Conservation (phyloP, 768 basidiomycete genomes). For the Clitopilus hobsonii region DNA sequence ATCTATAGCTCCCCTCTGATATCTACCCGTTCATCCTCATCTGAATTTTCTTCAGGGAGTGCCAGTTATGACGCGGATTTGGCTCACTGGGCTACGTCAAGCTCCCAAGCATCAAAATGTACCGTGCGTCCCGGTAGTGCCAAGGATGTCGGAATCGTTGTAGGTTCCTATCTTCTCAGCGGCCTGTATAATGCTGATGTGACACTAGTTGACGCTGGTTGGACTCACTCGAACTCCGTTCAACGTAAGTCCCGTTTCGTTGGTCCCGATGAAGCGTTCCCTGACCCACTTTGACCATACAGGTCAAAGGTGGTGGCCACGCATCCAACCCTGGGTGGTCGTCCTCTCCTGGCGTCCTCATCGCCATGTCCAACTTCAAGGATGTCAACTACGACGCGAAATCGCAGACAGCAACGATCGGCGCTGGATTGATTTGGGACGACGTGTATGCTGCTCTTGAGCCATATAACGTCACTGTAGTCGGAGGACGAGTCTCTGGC, state of each 20-base stretch:
- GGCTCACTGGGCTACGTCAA: conserved; percentile 48
- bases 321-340: conserved; percentile 50
- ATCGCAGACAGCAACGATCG: conserved; percentile 35
- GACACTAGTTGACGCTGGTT: conserved; percentile 25
- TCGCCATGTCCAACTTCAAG: conserved; percentile 47
- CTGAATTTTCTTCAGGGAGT: conserved; percentile 13
- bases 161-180: conserved; percentile 19
- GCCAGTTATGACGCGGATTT: conserved; percentile 37
- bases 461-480: conserved; percentile 45
- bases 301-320: conserved; percentile 66
- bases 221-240: conserved; percentile 43
- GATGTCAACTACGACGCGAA: conserved; percentile 35
- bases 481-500: conserved; percentile 55
- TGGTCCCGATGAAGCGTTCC: no score
- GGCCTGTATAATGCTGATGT: neutral
- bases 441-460: conserved; percentile 51
- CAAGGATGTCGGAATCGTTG: conserved; percentile 45
- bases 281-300: neutral
- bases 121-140: conserved; percentile 55
- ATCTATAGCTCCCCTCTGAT: neutral
- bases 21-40: neutral
- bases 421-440: conserved; percentile 56
- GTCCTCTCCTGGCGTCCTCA: conserved; percentile 56
- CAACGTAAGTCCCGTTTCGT: conserved; percentile 43
- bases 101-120: conserved; percentile 40